phyloP scores from a whole-genome alignment of 1,284 basidiomycete genomes.

The Dichomitus squalens region DNA sequence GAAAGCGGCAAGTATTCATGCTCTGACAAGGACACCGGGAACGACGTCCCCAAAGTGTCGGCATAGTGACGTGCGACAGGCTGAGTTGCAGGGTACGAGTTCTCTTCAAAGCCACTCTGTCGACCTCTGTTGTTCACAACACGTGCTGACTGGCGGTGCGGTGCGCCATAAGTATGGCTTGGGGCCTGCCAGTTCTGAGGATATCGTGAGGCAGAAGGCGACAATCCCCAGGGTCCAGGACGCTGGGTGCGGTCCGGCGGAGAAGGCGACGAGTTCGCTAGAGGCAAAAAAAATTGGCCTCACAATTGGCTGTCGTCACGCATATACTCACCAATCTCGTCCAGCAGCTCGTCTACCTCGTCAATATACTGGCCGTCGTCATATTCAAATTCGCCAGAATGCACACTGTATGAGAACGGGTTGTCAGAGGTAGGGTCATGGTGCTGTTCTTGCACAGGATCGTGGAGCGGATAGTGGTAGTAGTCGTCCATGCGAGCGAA shows the following conservation, averaged over 20 bases:
- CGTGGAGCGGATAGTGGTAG: not conserved
- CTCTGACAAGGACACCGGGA: no score
- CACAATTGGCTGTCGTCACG: slow-evolving; percentile 21
- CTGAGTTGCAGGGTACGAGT: no score
- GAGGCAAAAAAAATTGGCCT: not conserved
- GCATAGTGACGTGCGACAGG: no score
- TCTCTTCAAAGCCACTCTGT: no score
- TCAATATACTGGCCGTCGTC: slow-evolving; percentile 11
- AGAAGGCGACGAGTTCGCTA: slow-evolving; percentile 46
- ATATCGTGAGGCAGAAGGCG: not conserved
- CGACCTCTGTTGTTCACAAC: no score
- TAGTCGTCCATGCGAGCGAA: not conserved
- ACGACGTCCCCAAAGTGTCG: no score
- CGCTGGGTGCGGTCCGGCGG: slow-evolving; percentile 31
- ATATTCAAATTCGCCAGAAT: not conserved
- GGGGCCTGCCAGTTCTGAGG: not conserved
- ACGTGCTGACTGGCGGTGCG: not conserved
- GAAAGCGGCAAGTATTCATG: no score
- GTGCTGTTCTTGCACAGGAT: not conserved
- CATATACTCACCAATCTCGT: slow-evolving; percentile 55
- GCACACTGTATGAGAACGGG: not conserved
- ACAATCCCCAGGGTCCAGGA: not conserved
- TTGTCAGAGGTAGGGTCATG: not conserved
- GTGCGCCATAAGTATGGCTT: not conserved
- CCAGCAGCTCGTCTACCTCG: slow-evolving; percentile 23